A percentile compares a stretch with the other conserved stretches of the same genome.
Evolutionary conservation across 352 stramenopile species (phyloP).

Genomic region (Globisporangium cederbergense): DNA sequence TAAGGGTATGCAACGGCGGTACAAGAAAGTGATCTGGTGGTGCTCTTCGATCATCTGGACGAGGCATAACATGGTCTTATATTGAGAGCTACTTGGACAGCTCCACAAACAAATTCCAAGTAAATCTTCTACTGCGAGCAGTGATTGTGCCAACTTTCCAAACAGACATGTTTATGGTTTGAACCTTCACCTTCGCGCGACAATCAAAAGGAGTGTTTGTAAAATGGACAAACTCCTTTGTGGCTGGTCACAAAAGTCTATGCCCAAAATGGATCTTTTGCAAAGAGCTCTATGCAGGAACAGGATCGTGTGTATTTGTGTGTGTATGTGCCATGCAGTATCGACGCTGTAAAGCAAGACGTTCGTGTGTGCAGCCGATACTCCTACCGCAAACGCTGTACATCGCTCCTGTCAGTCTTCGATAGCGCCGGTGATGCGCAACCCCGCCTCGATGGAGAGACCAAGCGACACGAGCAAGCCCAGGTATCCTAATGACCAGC

Average conservation of each 20-base stretch:
- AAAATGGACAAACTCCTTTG: not conserved
- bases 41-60: not conserved
- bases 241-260: not conserved
- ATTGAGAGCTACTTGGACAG: not conserved
- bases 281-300: not conserved
- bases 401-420: not conserved
- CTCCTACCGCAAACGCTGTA: not conserved
- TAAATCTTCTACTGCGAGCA: not conserved
- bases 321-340: not conserved
- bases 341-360: not conserved
- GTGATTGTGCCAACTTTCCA: not conserved
- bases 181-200: not conserved
- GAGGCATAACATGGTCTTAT: not conserved
- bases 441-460: slow-evolving; percentile 15
- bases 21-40: not conserved
- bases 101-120: not conserved
- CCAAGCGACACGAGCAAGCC: slow-evolving; percentile 32
- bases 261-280: not conserved
- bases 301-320: not conserved
- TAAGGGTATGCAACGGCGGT: not conserved
- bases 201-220: not conserved
- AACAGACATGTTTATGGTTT: not conserved
- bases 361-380: not conserved
- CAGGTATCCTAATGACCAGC: slow-evolving; percentile 39
- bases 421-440: slow-evolving; percentile 9